Percentiles rank a stretch among this genome's conserved stretches.
These are phyloP conservation scores for Juglanconis sp. DNA, from an alignment of 2,329 filamentous ascomycete genomes.

Conservation along the genomic window DNA sequence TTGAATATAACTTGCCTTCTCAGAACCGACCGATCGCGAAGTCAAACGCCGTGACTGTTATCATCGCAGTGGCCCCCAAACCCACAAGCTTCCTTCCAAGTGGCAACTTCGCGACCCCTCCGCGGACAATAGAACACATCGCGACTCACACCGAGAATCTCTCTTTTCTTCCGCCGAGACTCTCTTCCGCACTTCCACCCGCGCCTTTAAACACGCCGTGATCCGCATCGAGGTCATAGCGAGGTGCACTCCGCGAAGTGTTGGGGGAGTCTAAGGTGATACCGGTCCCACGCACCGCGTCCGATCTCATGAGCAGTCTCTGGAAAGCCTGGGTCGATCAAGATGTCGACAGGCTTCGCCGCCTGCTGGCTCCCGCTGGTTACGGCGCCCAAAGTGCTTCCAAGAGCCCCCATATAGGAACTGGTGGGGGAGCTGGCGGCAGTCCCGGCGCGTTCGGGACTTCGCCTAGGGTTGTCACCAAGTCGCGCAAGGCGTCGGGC, in stretches of 20 bases:
- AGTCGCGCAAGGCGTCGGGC: conserved; percentile 52
- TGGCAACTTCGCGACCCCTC: not conserved
- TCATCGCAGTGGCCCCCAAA: not conserved
- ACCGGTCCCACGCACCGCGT: conserved; percentile 37
- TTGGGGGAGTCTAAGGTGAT: conserved; percentile 32
- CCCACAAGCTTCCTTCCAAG: not conserved
- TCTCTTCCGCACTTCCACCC: conserved; percentile 32
- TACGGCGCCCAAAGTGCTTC: conserved; percentile 52
- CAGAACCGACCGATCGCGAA: not conserved
- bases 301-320: conserved; percentile 74
- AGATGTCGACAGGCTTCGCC: conserved; percentile 93
- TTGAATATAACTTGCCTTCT: not conserved
- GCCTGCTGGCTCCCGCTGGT: conserved; percentile 73
- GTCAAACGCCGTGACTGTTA: not conserved
- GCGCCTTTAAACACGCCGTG: conserved; percentile 92
- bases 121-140: not conserved
- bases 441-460: conserved; percentile 39
- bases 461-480: conserved; percentile 47
- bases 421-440: conserved; percentile 30
- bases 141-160: not conserved
- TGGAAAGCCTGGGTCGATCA: conserved; percentile 97
- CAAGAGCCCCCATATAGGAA: conserved; percentile 49
- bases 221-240: conserved; percentile 76
- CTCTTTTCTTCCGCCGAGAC: not conserved
- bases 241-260: conserved; percentile 68